These are phyloP conservation scores for Arachnopeziza araneosa DNA, from an alignment of 2,329 filamentous ascomycete species.

Conservation along the genomic window DNA sequence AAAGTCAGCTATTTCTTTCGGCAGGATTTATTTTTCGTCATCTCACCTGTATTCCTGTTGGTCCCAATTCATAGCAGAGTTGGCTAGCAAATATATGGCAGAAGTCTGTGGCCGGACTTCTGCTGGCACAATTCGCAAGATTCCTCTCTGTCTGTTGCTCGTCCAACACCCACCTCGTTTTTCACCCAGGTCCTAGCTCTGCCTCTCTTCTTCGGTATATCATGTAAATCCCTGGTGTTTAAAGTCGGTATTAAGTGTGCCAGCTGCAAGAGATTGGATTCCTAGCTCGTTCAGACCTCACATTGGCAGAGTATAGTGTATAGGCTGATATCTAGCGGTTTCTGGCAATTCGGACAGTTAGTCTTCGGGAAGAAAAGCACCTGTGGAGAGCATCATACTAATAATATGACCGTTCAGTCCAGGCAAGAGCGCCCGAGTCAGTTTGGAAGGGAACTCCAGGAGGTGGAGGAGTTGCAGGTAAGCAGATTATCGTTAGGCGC, in stretches of 20 bases:
- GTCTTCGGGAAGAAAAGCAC: neutral
- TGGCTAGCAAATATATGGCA: constrained; percentile 13
- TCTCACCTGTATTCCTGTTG: constrained; percentile 49
- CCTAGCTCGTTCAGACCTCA: constrained; percentile 1
- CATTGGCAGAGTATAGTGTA: neutral
- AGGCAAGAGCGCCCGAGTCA: neutral
- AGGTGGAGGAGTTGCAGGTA: neutral
- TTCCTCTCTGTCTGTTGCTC: constrained; percentile 6
- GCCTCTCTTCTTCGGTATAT: constrained; percentile 1
- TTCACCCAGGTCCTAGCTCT: constrained; percentile 1
- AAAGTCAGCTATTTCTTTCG: constrained; percentile 31
- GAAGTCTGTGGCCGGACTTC: constrained; percentile 18
- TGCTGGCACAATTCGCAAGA: constrained; percentile 12
- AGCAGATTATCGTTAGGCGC: neutral
- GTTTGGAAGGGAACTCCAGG: neutral
- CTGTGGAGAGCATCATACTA: neutral
- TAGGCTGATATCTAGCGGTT: neutral
- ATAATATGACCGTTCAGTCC: neutral
- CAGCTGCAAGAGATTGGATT: constrained; percentile 9
- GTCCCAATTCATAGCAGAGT: constrained; percentile 59
- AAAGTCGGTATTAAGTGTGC: neutral
- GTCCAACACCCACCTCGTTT: constrained; percentile 16
- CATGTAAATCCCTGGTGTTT: constrained; percentile 7
- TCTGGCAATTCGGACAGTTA: neutral
- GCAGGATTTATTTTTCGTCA: neutral